phyloP scores from a whole-genome alignment of 768 basidiomycete species.

The Psilocybe cyanescens region DNA sequence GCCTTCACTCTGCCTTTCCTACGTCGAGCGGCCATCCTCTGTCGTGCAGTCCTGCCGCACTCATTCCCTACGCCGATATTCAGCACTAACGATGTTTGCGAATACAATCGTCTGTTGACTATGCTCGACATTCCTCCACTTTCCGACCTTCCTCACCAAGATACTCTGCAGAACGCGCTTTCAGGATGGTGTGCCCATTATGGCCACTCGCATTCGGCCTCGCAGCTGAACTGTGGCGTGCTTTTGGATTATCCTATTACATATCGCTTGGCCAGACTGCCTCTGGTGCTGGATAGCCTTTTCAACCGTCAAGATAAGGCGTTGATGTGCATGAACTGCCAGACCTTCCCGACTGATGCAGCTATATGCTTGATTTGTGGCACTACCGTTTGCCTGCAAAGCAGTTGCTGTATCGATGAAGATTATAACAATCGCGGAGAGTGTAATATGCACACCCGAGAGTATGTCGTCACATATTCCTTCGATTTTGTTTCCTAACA shows the following conservation, averaged over 20 bases:
- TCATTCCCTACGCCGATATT: conserved; percentile 59
- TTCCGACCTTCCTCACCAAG: conserved; percentile 78
- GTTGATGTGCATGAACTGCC: conserved; percentile 76
- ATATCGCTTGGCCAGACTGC: conserved; percentile 85
- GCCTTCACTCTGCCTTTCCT: conserved; percentile 92
- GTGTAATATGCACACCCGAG: conserved; percentile 94
- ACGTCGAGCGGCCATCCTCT: conserved; percentile 84
- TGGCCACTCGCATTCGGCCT: conserved; percentile 77
- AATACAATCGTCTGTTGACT: conserved; percentile 78
- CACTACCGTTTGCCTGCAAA: conserved; percentile 84
- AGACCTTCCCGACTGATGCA: conserved; percentile 79
- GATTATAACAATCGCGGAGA: conserved; percentile 77
- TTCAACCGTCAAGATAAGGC: conserved; percentile 77
- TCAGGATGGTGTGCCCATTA: conserved; percentile 92
- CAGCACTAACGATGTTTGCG: conserved; percentile 49
- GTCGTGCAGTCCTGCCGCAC: conserved; percentile 70
- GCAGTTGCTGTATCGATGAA: conserved; percentile 85
- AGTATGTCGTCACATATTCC: conserved; percentile 57
- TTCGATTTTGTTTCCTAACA: not conserved
- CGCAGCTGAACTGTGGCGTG: conserved; percentile 80
- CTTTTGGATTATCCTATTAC: conserved; percentile 80
- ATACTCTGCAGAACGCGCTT: conserved; percentile 86
- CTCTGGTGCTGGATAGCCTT: conserved; percentile 80
- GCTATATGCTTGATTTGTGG: conserved; percentile 95
- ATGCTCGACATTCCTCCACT: conserved; percentile 82